Base-by-base conservation (phyloP, 257 asterid species). In the Echium plantagineum region DNA sequence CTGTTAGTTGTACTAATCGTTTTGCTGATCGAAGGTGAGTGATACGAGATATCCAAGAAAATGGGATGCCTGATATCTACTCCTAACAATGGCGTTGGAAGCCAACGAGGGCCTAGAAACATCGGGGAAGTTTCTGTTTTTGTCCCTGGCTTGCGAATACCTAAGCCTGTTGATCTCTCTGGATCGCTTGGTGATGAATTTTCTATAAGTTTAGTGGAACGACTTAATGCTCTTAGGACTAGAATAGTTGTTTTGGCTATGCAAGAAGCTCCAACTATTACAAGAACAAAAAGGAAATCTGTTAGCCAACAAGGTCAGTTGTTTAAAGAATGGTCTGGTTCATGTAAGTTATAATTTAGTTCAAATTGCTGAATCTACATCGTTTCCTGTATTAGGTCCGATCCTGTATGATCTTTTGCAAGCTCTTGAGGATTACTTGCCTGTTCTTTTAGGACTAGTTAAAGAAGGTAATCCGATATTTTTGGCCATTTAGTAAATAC, bases 61-160 rank as follows among this genome's bases (percentile, higher is more conserved):
- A 93, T 93, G 99, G 99, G 97, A 31, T 93, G 99, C 81, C 47
- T 84, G 73, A 59, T 77, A 54, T 93, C 99, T 32, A 86, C 84
- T 31, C 89, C 80, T 28, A 77, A 67, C 72, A 95, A 89, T 54
- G 55, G 75, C 30, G 86, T 94, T 46, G 95, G 94, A 57, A 80
- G 77, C 71, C 72, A 96, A 75, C 85, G 94, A 75, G 67, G 87
- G 73, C 99, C 97, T 18, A 66, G 87, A 53, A 93, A 89, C 63
- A 89, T 93, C 21, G 99, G 99, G 51, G 99, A 89, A 63, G 87
- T 93, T 17, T 65, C 87, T 59, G 96, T 93, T 7, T 93, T 84
- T 67, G 91, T 93, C 61, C 99, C 99, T 0, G 97, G 97, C n/a
- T 78, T 93, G 61, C 77, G 99, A 59, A 84, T 86, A 57, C 99